These are phyloP conservation scores for Penicillium sp. DNA, from an alignment of 2,329 filamentous ascomycete species.

Conservation along the genomic window DNA sequence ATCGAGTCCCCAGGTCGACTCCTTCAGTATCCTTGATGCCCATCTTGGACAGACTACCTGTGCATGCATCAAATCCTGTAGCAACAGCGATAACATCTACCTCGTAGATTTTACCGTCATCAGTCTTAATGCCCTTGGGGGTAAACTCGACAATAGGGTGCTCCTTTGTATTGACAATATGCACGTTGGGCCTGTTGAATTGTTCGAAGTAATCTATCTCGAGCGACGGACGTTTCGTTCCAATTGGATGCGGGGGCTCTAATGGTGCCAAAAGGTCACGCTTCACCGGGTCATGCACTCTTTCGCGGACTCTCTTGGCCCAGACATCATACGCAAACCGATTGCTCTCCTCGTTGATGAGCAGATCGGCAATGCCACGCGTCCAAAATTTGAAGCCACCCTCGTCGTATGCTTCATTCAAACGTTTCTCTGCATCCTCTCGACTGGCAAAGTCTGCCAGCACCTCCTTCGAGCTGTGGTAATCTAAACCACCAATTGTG, in stretches of 20 bases:
- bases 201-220: slow-evolving; percentile 58
- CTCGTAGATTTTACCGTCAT: slow-evolving; percentile 41
- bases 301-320: slow-evolving; percentile 55
- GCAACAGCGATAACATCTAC: slow-evolving; percentile 45
- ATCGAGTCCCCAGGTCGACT: slow-evolving; percentile 12
- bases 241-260: slow-evolving; percentile 59
- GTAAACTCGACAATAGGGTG: slow-evolving; percentile 48
- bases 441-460: slow-evolving; percentile 52
- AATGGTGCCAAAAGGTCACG: slow-evolving; percentile 59
- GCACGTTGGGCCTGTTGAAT: slow-evolving; percentile 52
- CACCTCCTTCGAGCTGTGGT: slow-evolving; percentile 57
- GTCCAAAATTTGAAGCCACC: slow-evolving; percentile 62
- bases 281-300: slow-evolving; percentile 56
- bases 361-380: slow-evolving; percentile 55
- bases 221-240: slow-evolving; percentile 55
- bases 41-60: slow-evolving; percentile 16
- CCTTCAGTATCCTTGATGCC: slow-evolving; percentile 15
- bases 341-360: slow-evolving; percentile 55
- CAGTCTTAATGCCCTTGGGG: slow-evolving; percentile 44
- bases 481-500: slow-evolving; percentile 61
- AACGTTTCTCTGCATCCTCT: slow-evolving; percentile 54
- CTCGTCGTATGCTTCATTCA: slow-evolving; percentile 53
- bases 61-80: slow-evolving; percentile 23
- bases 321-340: slow-evolving; percentile 60
- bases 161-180: slow-evolving; percentile 51